A percentile compares a stretch with the other conserved stretches of the same genome.
phyloP scores from a whole-genome alignment of 1,139 yeast genomes.

The Scheffersomyces quercinus region DNA sequence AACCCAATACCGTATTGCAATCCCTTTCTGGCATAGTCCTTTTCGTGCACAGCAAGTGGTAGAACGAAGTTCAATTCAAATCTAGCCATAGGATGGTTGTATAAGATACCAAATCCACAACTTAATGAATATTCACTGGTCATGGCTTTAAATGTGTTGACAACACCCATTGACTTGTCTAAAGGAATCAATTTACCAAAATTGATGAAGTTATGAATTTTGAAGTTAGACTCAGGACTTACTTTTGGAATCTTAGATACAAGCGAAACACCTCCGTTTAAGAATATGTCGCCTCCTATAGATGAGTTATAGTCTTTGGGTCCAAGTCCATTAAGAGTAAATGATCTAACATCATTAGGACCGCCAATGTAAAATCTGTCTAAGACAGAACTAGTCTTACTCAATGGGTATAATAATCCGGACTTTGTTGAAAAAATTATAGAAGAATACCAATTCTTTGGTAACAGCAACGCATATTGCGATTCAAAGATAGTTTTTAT shows the following conservation, averaged over 20 bases:
- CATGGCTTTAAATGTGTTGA: constrained; percentile 26
- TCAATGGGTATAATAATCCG: constrained; percentile 50
- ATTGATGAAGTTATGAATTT: constrained; percentile 69
- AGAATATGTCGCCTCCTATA: constrained; percentile 79
- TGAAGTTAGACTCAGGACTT: constrained; percentile 59
- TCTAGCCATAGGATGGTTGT: constrained; percentile 86
- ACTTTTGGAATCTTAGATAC: constrained; percentile 66
- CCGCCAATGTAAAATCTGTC: constrained; percentile 65
- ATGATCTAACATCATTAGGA: constrained; percentile 80
- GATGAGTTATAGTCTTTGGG: constrained; percentile 66
- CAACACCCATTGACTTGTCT: constrained; percentile 24
- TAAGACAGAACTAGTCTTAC: constrained; percentile 48
- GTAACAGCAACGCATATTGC: constrained; percentile 32
- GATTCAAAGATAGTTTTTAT: constrained; percentile 51
- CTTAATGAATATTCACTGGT: constrained; percentile 48
- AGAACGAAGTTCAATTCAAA: constrained; percentile 85
- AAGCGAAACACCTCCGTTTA: constrained; percentile 70
- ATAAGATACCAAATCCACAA: constrained; percentile 74
- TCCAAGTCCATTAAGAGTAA: constrained; percentile 77
- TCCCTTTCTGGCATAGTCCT: constrained; percentile 79
- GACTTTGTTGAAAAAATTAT: constrained; percentile 46
- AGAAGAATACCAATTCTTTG: constrained; percentile 27
- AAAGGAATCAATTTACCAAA: constrained; percentile 65
- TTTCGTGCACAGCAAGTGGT: constrained; percentile 65
- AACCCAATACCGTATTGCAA: constrained; percentile 92